Evolutionary conservation across 371 early-diverging fungal genomes (phyloP).

Genomic region (Mucor indicus): DNA sequence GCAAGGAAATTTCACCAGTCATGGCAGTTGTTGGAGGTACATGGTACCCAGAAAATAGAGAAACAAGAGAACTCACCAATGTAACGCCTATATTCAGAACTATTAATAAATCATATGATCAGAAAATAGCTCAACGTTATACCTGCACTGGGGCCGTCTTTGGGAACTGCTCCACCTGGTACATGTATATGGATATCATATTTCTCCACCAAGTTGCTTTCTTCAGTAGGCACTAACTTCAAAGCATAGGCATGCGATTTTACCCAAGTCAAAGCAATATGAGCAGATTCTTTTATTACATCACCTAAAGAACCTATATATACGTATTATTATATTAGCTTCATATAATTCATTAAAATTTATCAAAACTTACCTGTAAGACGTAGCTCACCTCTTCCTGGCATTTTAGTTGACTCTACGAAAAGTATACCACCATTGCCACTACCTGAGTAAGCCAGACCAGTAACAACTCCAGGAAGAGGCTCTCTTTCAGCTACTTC

Average conservation of each 20-base stretch:
- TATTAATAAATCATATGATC: too few species aligned
- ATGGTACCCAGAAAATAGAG: slow-evolving; percentile 60
- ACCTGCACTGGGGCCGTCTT: slow-evolving; percentile 81
- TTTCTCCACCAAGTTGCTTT: slow-evolving; percentile 49
- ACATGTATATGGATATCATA: slow-evolving; percentile 81
- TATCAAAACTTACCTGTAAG: slow-evolving; percentile 21
- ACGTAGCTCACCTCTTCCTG: slow-evolving; percentile 68
- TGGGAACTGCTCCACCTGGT: slow-evolving; percentile 82
- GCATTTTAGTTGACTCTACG: slow-evolving; percentile 76
- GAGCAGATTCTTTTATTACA: slow-evolving; percentile 87
- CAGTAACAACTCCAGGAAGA: slow-evolving; percentile 79
- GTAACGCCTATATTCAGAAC: slow-evolving; percentile 46
- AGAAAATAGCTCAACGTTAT: background rate
- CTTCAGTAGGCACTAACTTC: slow-evolving; percentile 41
- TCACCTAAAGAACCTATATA: slow-evolving; percentile 76
- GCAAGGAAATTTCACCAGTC: slow-evolving; percentile 87
- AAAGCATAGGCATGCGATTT: slow-evolving; percentile 66
- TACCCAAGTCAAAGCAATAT: slow-evolving; percentile 80
- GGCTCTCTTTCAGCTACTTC: slow-evolving; percentile 67
- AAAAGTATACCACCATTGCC: slow-evolving; percentile 81
- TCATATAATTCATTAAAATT: too few species aligned
- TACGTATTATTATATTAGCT: too few species aligned
- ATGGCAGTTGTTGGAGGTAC: slow-evolving; percentile 66
- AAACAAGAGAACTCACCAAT: slow-evolving; percentile 74
- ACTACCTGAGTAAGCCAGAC: slow-evolving; percentile 75